phyloP scores from a whole-genome alignment of 345 rosid species.

The Aurinia saxatilis region DNA sequence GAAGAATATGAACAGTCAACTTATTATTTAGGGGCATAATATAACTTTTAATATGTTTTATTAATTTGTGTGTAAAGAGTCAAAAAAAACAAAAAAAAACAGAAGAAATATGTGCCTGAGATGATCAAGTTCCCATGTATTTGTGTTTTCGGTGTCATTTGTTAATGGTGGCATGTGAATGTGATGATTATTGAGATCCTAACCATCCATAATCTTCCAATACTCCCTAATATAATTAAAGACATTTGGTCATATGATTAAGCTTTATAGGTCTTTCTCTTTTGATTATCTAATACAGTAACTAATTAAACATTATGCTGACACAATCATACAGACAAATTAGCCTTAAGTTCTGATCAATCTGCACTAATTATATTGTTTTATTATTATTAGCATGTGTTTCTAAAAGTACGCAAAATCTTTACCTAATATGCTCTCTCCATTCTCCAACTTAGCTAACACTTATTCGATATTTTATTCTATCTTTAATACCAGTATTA shows the following conservation, averaged over 20 bases:
- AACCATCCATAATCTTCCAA: conserved; percentile 14
- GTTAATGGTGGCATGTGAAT: conserved; percentile 25
- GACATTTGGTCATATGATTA: conserved; percentile 11
- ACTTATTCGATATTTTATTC: background rate
- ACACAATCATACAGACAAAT: conserved; percentile 31
- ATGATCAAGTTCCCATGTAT: conserved; percentile 27
- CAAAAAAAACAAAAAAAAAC: no score
- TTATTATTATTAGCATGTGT: conserved; percentile 17
- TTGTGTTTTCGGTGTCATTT: conserved; percentile 17
- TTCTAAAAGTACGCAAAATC: conserved; percentile 27
- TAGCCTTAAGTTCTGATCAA: conserved; percentile 26
- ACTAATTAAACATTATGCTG: conserved; percentile 22
- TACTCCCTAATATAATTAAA: background rate
- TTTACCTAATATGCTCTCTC: conserved; percentile 29
- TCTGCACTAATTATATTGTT: conserved; percentile 18
- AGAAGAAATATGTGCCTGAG: conserved; percentile 7
- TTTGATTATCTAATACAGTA: conserved; percentile 8
- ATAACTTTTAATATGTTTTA: no score
- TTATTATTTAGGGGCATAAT: no score
- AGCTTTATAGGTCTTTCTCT: conserved; percentile 22
- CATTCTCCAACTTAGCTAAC: conserved; percentile 24
- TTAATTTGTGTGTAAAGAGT: no score
- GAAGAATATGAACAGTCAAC: no score
- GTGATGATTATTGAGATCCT: conserved; percentile 10
- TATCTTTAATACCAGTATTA: background rate